Percentiles rank a stretch among this genome's conserved stretches.
Conservation (phyloP, 495 filamentous ascomycete genomes). For the Patellaria atrata region DNA sequence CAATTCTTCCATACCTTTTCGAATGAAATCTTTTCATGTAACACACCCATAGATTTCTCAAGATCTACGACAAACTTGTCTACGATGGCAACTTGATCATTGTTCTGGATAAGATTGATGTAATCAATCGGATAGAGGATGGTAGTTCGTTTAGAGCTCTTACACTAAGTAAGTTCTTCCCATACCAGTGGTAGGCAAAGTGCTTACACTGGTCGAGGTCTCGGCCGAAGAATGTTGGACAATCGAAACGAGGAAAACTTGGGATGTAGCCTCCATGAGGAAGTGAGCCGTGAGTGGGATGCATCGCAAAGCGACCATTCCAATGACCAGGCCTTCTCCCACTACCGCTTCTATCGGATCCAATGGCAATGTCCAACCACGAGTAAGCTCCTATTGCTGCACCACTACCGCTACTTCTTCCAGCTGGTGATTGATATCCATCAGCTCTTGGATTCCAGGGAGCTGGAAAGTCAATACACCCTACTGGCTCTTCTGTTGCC, state of each 20-base stretch:
- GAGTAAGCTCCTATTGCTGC: constrained; percentile 3
- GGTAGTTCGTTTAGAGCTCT: too few relatives aligned
- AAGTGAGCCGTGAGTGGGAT: constrained; percentile 11
- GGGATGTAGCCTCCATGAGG: constrained; percentile 5
- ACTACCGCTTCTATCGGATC: constrained; percentile 14
- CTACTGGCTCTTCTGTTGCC: constrained; percentile 11
- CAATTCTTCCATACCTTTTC: not conserved
- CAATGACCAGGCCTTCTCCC: constrained; percentile 11
- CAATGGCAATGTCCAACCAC: constrained; percentile 5
- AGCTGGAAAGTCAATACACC: constrained; percentile 20
- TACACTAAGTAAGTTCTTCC: constrained; percentile 1
- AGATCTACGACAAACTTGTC: not conserved
- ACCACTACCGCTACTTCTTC: constrained; percentile 6
- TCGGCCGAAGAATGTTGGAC: constrained; percentile 4
- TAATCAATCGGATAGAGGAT: not conserved
- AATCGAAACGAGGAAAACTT: constrained; percentile 4
- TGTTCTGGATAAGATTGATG: not conserved
- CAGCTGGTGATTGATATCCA: constrained; percentile 6
- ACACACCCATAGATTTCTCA: not conserved
- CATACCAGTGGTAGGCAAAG: constrained; percentile 9
- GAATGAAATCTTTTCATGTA: not conserved
- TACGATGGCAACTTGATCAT: too few relatives aligned
- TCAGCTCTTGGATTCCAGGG: constrained; percentile 5
- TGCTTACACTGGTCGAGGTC: constrained; percentile 3
- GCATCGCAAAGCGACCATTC: constrained; percentile 20